Base-by-base conservation (phyloP, 345 rosid species). In the Hypericum androsaemum region DNA sequence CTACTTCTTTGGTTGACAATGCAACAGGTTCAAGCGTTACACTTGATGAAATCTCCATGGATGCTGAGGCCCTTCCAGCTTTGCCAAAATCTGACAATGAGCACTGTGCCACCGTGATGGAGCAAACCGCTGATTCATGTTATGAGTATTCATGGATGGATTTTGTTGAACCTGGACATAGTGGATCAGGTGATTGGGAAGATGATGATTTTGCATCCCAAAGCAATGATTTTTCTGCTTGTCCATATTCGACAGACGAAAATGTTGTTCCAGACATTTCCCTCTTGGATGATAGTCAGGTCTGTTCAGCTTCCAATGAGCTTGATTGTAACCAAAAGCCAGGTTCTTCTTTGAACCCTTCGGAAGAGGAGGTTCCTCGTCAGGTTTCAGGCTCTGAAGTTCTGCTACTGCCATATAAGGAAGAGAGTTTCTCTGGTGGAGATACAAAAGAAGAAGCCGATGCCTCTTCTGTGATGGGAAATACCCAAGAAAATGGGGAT, bases 401-500 rank as follows among this genome's bases (percentile, higher is more conserved):
- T 69, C 65, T 86, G 44, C 63, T 86, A 66, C 85, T 88, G 71
- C 95, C 95, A 6, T 88, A 76, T 65, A 69, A 72, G 67, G 95
- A 81, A 66, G 85, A 80, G 54, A 64, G 62, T 59, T 56, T 65
- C 37, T 50, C 43, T 53, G 39, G 54, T 8, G 66, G 51, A 36
- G 74, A 69, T 43, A 68, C 49, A 50, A 63, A 53, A 7, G 73
- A 52, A 46, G 84, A 79, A 73, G 74, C 61, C 35, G 83, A 67
- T 60, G 73, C 75, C 47, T 73, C 94, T 8, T 69, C 79, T 32
- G 64, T 54, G 66, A 72, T 61, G 43, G 71, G 77, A 52, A 58
- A 43, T 39, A 65, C 71, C 56, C 77, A 71, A 61, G 89, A 81
- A 37, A 83, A 79, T 66, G 54, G 52, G 43, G 94, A 77, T 40